Evolutionary conservation across 2,329 filamentous ascomycete species (phyloP).

Genomic region (Pseudogymnoascus sp.): DNA sequence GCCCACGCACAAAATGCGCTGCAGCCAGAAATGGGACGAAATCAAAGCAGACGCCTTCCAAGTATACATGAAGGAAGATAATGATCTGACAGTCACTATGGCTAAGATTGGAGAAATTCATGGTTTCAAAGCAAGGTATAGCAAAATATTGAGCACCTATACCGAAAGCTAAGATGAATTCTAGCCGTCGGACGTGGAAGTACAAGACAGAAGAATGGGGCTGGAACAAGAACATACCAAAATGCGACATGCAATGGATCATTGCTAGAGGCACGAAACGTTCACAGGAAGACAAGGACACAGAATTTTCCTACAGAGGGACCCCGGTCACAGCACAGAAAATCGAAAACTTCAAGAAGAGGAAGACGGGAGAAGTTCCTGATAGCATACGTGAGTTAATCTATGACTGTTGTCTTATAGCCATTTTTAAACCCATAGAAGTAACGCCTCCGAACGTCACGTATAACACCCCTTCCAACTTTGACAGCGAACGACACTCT

Average conservation of each 20-base stretch:
- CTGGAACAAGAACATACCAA: background rate
- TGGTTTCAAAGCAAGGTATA: background rate
- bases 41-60: background rate
- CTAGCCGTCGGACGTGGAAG: background rate
- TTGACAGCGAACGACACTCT: background rate
- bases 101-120: background rate
- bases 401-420: background rate
- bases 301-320: background rate
- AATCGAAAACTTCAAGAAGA: background rate
- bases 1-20: background rate
- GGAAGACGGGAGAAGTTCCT: background rate
- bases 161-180: background rate
- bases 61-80: background rate
- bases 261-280: background rate
- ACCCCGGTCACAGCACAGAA: background rate
- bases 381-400: background rate
- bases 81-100: background rate
- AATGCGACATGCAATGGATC: background rate
- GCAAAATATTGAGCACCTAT: background rate
- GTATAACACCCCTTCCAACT: background rate
- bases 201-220: background rate
- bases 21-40: background rate
- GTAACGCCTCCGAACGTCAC: background rate
- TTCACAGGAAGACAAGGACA: background rate
- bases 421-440: background rate